Base-by-base conservation (phyloP, 1,139 yeast species). In the Lodderomyces metapsilosis region DNA sequence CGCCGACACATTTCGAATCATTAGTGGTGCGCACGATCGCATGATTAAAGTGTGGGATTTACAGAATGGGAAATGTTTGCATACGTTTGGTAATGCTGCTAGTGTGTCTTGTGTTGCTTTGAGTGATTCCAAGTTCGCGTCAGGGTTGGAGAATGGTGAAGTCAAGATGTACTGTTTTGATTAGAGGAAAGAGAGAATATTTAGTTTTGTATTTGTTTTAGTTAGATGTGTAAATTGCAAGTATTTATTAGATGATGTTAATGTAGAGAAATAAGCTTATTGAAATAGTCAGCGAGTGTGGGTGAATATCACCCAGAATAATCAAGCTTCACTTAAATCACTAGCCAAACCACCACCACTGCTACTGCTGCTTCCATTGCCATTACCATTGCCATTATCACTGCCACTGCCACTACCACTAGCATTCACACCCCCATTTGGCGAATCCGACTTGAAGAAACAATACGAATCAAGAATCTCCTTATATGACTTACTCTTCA, bases 21-120 rank as follows among this genome's bases (percentile, higher is more conserved):
- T 91, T 13, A 83, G 94, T 57, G 98, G 97, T 2, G 92, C 96
- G 1, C 97, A 91, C 57, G 98, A 92, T 65, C 76, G 88, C 50
- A 71, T 83, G 42, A 86, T 89, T 48, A 92, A 92, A 62, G 88
- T 92, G 5, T 92, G 98, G 98, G 98, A 92, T 60, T 68, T 92
- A 49, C 98, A 91, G 61, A 81, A 84, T 52, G 98, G 98, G 13
- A 84, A 84, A 57, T 88, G 97, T 62, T 80, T 91, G 76, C 96
- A 89, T 62, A 91, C 97, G 1, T 88, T 89, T 66, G 82, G 84
- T 7, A 86, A 84, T 53, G 66, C 74, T 28, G 75, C 85, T 18
- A 84, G 95, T 21, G 92, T 91, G 10, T 80, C 87, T 23, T 87
- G 96, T 61, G 96, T 91, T 13, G 95, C 86, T 0, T 71, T 92